phyloP scores from a whole-genome alignment of 2,329 filamentous ascomycete genomes.

The Trichoderma brevicompactum region DNA sequence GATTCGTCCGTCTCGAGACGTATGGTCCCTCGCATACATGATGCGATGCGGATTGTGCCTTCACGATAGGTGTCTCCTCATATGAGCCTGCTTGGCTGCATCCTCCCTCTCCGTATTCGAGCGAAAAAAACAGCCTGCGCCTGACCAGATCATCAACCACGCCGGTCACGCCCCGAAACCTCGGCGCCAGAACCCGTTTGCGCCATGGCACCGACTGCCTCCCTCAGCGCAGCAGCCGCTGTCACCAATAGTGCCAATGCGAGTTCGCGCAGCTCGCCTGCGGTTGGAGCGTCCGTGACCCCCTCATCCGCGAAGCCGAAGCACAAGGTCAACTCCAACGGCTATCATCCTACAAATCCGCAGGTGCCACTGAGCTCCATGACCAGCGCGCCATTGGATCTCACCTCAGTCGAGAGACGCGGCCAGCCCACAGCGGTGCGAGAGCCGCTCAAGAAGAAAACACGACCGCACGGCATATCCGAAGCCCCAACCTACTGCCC shows the following conservation, averaged over 20 bases:
- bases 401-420: slow-evolving; percentile 88
- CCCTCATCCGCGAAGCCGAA: slow-evolving; percentile 53
- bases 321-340: slow-evolving; percentile 58
- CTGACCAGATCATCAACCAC: slow-evolving; percentile 20
- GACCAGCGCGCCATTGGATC: slow-evolving; percentile 69
- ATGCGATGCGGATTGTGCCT: slow-evolving; percentile 34
- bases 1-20: slow-evolving; percentile 23
- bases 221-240: slow-evolving; percentile 43
- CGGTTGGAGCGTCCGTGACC: slow-evolving; percentile 44
- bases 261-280: slow-evolving; percentile 58
- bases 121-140: slow-evolving; percentile 14
- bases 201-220: slow-evolving; percentile 49
- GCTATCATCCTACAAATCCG: slow-evolving; percentile 56
- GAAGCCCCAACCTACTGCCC: slow-evolving; percentile 91
- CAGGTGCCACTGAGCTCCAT: slow-evolving; percentile 60
- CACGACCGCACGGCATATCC: slow-evolving; percentile 79
- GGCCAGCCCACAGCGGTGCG: slow-evolving; percentile 77
- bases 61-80: slow-evolving; percentile 30
- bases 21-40: slow-evolving; percentile 25
- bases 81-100: slow-evolving; percentile 25
- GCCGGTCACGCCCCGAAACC: slow-evolving; percentile 19
- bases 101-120: background rate
- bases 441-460: slow-evolving; percentile 76
- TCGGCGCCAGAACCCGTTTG: slow-evolving; percentile 26
- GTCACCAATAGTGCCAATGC: slow-evolving; percentile 51